Base-by-base conservation (phyloP, 129 eudicot species). In the Heracleum sosnowskyi region DNA sequence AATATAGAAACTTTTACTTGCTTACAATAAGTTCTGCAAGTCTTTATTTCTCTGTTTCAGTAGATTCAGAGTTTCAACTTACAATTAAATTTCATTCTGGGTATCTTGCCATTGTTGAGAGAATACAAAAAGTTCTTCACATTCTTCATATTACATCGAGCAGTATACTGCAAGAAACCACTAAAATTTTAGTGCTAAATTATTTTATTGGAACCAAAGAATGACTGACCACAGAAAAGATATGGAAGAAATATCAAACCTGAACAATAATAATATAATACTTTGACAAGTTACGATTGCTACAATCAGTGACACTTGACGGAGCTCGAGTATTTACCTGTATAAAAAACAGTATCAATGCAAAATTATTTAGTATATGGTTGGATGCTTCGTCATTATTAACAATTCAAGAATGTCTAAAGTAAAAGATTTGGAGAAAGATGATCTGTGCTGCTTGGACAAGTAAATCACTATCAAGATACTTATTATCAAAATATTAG, bases 301-400 rank as follows among this genome's bases (percentile, higher is more conserved):
- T 91, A 77, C 99, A 95, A 82, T 95, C 99, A 76, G 89, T 88
- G 44, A 95, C 81, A 79, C 76, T 75, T 10, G 92, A 64, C 74
- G 91, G 87, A 57, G 99, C 99, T 85, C 92, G 96, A 87, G 94
- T 95, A 80, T 95, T 95, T 57, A 90, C 96, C 98, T 95, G 85
- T 75, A 84, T 63, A 2, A 76, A 26, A 10, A 81, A 63, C 33
- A 69, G 69, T 42, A 77, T 29, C 36, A 20, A 17, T 18, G 7
- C 5, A 17, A 49, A 49, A 18, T 49, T 49, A 20, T 49, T 17
- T 18, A 49, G n/a, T 49, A 49, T 4, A 4, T 3, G 22, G 22
- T 16, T 45, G 51, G 10, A 41, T 41, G 45, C 45, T 41, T 10
- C 10, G 13, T 41, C 45, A 41, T 41, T 41, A 41, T 41, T 41